These are phyloP conservation scores for Phyllostachys edulis DNA, from an alignment of 176 grass and related monocot species.

Conservation along the genomic window DNA sequence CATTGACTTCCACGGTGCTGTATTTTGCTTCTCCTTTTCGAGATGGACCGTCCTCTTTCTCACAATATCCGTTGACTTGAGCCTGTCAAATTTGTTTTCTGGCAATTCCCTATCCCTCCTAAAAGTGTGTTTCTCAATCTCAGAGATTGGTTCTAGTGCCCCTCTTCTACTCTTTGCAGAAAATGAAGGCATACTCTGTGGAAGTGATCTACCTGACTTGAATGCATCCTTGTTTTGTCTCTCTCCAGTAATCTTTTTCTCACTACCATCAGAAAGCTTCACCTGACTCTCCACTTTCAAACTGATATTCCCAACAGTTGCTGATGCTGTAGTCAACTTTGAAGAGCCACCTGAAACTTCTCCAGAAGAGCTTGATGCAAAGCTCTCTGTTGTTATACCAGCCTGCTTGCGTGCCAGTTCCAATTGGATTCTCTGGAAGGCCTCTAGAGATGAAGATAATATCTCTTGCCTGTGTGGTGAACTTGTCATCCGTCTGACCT, in stretches of 20 bases:
- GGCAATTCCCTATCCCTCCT: slow-evolving; percentile 61
- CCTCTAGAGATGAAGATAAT: slow-evolving; percentile 97
- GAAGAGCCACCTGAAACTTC: slow-evolving; percentile 36
- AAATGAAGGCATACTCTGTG: slow-evolving; percentile 43
- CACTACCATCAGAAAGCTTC: slow-evolving; percentile 41
- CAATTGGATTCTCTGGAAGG: slow-evolving; percentile 92
- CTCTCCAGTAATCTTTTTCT: slow-evolving; percentile 44
- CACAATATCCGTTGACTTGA: slow-evolving; percentile 42
- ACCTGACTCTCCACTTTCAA: slow-evolving; percentile 67
- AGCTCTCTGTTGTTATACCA: slow-evolving; percentile 48
- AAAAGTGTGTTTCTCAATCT: slow-evolving; percentile 59
- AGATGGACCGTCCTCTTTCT: slow-evolving; percentile 43
- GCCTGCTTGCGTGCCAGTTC: slow-evolving; percentile 72
- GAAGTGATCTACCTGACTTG: slow-evolving; percentile 40
- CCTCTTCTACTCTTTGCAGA: slow-evolving; percentile 69
- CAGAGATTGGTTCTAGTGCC: slow-evolving; percentile 68
- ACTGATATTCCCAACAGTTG: slow-evolving; percentile 58
- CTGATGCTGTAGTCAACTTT: slow-evolving; percentile 47
- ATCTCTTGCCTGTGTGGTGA: slow-evolving; percentile 98
- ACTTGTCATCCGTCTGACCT: slow-evolving; percentile 98
- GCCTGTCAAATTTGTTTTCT: slow-evolving; percentile 68
- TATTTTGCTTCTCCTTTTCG: slow-evolving; percentile 72
- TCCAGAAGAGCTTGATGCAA: slow-evolving; percentile 51
- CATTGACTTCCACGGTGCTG: slow-evolving; percentile 75
- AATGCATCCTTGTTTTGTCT: slow-evolving; percentile 52